Evolutionary conservation across 208 protist genomes (phyloP).

Genomic region (Balamuthia mandrillaris): DNA sequence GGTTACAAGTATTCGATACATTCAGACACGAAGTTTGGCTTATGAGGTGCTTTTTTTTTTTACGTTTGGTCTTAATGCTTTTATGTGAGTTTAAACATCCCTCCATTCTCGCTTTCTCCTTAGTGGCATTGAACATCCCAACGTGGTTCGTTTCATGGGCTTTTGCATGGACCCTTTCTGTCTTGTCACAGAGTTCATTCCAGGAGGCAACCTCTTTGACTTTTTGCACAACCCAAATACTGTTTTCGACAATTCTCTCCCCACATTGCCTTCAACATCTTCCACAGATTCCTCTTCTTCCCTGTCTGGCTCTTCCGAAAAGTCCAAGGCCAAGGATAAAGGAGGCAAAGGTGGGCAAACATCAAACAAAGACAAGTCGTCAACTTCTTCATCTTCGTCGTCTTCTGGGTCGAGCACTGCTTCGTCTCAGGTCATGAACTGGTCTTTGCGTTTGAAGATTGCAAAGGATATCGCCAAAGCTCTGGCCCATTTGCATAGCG

Average conservation of each 20-base stretch:
- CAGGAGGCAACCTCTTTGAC: background rate
- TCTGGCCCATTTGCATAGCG: slow-evolving; percentile 1
- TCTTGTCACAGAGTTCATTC: slow-evolving; percentile 23
- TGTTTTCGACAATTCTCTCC: background rate
- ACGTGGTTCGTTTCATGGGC: background rate
- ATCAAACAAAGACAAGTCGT: too few relatives aligned
- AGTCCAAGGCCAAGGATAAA: too few relatives aligned
- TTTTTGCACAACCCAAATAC: background rate
- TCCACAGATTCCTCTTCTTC: too few relatives aligned
- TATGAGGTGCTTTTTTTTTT: background rate
- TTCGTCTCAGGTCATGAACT: background rate
- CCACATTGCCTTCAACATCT: too few relatives aligned
- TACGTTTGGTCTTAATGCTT: background rate
- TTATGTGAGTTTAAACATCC: background rate
- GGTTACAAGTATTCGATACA: background rate
- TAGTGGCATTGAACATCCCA: slow-evolving; percentile 28
- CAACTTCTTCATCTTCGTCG: too few relatives aligned
- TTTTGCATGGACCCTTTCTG: background rate
- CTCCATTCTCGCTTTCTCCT: background rate
- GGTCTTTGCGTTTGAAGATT: background rate
- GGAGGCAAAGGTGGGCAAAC: too few relatives aligned
- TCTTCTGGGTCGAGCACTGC: too few relatives aligned
- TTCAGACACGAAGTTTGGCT: slow-evolving; percentile 40
- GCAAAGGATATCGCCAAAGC: slow-evolving; percentile 39
- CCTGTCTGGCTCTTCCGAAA: too few relatives aligned